phyloP scores from a whole-genome alignment of 208 protist species.

The Trypanosoma congolense region DNA sequence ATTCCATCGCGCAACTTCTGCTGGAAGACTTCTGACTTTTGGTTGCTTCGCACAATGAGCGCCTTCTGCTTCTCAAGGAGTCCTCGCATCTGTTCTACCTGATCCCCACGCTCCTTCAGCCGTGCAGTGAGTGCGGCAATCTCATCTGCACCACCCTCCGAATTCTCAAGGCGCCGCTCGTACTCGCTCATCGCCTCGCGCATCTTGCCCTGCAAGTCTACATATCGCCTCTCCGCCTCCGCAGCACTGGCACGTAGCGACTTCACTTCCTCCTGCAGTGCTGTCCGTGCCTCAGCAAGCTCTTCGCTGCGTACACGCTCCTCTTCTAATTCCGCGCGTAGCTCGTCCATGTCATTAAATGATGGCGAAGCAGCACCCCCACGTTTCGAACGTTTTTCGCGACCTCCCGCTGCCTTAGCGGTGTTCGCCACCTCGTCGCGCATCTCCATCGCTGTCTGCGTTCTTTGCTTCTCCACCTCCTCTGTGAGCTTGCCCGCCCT shows the following conservation, averaged over 20 bases:
- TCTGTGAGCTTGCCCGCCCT: not conserved
- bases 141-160: conserved; percentile 26
- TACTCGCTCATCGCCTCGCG: conserved; percentile 48
- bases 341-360: conserved; percentile 16
- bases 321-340: conserved; percentile 52
- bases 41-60: conserved; percentile 82
- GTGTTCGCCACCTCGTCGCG: conserved; percentile 13
- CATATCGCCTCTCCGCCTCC: conserved; percentile 28
- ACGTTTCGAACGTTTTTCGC: conserved; percentile 3
- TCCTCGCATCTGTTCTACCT: conserved; percentile 69
- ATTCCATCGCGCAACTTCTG: conserved; percentile 49
- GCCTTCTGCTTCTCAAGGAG: conserved; percentile 79
- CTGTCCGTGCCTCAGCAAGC: conserved; percentile 31
- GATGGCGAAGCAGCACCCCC: not conserved
- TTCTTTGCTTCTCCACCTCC: conserved; percentile 2
- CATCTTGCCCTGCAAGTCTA: conserved; percentile 44
- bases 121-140: conserved; percentile 35
- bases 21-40: conserved; percentile 70
- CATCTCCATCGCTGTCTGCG: conserved; percentile 11
- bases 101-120: conserved; percentile 60
- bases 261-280: conserved; percentile 56
- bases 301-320: conserved; percentile 27
- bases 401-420: not conserved
- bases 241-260: conserved; percentile 39
- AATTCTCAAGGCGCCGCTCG: conserved; percentile 39